Conservation (phyloP, 257 asterid genomes). For the Fraxinus pennsylvanica region DNA sequence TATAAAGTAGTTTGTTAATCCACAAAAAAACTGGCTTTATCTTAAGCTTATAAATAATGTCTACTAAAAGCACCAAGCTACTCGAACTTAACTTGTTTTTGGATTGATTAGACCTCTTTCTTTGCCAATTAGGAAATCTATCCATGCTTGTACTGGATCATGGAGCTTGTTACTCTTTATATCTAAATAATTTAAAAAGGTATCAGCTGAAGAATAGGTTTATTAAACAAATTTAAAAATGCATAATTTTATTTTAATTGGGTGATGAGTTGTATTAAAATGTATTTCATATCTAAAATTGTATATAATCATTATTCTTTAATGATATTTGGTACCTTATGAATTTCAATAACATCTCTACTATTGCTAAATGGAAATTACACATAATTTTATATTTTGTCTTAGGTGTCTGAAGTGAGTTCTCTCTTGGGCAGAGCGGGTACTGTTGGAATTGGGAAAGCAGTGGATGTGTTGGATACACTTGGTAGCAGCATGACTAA, state of each 20-base stretch:
- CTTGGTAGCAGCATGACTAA: conserved; percentile 97
- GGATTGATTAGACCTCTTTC: background rate
- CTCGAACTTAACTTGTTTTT: background rate
- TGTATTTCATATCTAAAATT: background rate
- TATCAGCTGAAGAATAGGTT: background rate
- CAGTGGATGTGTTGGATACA: conserved; percentile 90
- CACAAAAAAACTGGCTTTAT: no score
- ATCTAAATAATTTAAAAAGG: background rate
- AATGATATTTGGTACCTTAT: background rate
- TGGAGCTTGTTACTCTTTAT: background rate
- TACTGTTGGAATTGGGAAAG: conserved; percentile 77
- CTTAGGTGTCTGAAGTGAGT: conserved; percentile 90
- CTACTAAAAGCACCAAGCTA: no score
- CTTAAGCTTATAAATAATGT: no score
- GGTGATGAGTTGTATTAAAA: conserved; percentile 8
- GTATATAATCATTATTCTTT: background rate
- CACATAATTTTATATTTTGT: conserved; percentile 12
- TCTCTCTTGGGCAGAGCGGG: conserved; percentile 87
- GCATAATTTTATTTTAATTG: background rate
- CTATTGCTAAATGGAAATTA: background rate
- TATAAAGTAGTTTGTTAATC: no score
- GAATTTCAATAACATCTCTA: background rate
- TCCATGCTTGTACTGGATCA: background rate
- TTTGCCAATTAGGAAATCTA: background rate
- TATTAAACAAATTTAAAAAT: background rate